Conservation (phyloP, 2,329 filamentous ascomycete species). For the Aspergillus sp. region DNA sequence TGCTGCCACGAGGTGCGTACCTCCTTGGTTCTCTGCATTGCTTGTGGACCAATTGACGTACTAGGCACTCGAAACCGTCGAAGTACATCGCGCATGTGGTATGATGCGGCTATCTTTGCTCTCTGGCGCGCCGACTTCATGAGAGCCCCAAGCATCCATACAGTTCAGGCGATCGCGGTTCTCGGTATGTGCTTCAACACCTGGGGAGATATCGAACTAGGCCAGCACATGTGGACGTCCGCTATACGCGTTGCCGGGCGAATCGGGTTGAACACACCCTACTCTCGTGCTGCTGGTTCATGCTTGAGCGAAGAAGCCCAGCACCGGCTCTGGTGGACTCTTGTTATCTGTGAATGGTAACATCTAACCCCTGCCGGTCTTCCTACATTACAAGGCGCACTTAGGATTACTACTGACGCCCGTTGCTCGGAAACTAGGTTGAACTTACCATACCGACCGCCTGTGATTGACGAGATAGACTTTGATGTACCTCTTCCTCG, state of each 20-base stretch:
- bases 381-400: too few relatives aligned
- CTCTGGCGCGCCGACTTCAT: not conserved
- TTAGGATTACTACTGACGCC: not conserved
- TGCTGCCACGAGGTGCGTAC: not conserved
- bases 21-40: not conserved
- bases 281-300: not conserved
- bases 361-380: too few relatives aligned
- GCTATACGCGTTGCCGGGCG: not conserved
- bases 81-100: not conserved
- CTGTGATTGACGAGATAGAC: not conserved
- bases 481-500: conserved; percentile 5
- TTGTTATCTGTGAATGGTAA: conserved; percentile 7
- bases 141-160: conserved; percentile 1
- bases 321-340: conserved; percentile 6
- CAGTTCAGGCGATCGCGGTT: not conserved
- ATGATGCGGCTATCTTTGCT: conserved; percentile 3
- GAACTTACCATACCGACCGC: not conserved
- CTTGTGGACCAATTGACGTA: not conserved
- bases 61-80: not conserved
- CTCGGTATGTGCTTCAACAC: conserved; percentile 7
- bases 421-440: not conserved
- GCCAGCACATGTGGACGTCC: conserved; percentile 5
- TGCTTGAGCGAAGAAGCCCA: conserved; percentile 3
- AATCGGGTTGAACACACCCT: conserved; percentile 3
- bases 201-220: conserved; percentile 3